Evolutionary conservation across 2,329 filamentous ascomycete genomes (phyloP), one percentile per base, ranked within the genome.

Genomic region (Trichophyton rubrum): DNA sequence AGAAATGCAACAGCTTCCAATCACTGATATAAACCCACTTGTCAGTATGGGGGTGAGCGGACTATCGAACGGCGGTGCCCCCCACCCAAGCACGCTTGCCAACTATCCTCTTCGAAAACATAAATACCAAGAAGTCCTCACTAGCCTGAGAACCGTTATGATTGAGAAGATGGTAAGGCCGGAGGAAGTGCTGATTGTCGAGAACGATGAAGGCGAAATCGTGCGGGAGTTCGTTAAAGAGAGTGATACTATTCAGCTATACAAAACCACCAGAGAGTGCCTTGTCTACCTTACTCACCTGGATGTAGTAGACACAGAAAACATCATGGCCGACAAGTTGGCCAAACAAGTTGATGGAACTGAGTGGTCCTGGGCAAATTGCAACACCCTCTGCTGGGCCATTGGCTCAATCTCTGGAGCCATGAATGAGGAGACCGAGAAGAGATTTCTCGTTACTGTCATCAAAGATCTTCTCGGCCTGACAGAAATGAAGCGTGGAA

Each of bases 311-410:
- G 93, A 99, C 71, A 99, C 92, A 0, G 93, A 99, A 75, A 88
- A 88, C 64, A 99, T 99, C 78, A 99, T 99, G 95, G 96, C 93
- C 3, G 95, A 99, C 72, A 99, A 99, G 78, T 81, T 99, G 59
- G 86, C 90, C 35, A 87, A 90, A 66, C 93, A 99, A 75, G 93
- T 99, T 11, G 93, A 99, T 72, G 90, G 90, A 22, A 82, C 83
- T 1, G 95, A 99, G 75, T 99, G 93, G 93, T 99, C 95, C 5
- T 99, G 93, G 93, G 89, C 91, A 65, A 99, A 99, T 78, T 99
- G 93, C 84, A 99, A 99, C 77, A 96, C 95, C 4, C 84, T 99
- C 56, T 99, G 93, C 80, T 99, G 93, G 93, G 93, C 93, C 33
- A 99, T 99, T 68, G 93, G 93, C 45, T 99, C 93, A 9, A 99